Base-by-base conservation (phyloP, 371 early-diverging fungal species). In the Mortierella sp. region DNA sequence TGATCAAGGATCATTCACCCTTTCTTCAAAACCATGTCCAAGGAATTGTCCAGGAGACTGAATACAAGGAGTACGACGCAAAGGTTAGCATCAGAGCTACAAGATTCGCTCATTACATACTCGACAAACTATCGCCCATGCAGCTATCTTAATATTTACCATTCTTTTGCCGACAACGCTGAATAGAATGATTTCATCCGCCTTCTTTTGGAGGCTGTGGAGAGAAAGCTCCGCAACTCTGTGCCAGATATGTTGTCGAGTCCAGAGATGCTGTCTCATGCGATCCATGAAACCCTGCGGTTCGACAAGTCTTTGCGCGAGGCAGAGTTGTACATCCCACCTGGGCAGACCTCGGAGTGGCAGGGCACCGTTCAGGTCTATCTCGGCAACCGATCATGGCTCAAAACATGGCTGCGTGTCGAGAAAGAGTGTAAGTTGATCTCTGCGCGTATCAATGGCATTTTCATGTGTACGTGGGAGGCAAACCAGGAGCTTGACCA, bases 261-360 rank as follows among this genome's bases (percentile, higher is more conserved):
- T 44, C 90, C 95, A 9, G 87, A 86, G 29, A 86, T 92, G 31
- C 77, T 96, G 29, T 91, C 94, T 39, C 95, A 95, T 53, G 92
- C 94, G 2, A 90, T 94, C 37, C 90, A 90, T 66, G 94, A 96
- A 86, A 86, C 93, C 16, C 74, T 92, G 4, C 86, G 88, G n/a
- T 96, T 96, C 83, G 96, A 96, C 79, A 90, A 89, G 68, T 87
- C 88, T 13, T 73, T 96, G 52, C 88, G 88, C 29, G 93, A 95
- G 4, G 89, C 91, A 19, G 94, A 94, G 79, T 80, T 86, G 1
- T 95, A 93, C 77, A 68, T 67, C 7, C 80, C 86, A 24, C 80
- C 86, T 11, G 81, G 76, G n/a, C 85, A 86, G 55, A 82, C 71
- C 48, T 72, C 66, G 24, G 87, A 87, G 16, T 87, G 88, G 76